Conservation (phyloP, 2,329 filamentous ascomycete genomes). For the Fusarium beomiforme region DNA sequence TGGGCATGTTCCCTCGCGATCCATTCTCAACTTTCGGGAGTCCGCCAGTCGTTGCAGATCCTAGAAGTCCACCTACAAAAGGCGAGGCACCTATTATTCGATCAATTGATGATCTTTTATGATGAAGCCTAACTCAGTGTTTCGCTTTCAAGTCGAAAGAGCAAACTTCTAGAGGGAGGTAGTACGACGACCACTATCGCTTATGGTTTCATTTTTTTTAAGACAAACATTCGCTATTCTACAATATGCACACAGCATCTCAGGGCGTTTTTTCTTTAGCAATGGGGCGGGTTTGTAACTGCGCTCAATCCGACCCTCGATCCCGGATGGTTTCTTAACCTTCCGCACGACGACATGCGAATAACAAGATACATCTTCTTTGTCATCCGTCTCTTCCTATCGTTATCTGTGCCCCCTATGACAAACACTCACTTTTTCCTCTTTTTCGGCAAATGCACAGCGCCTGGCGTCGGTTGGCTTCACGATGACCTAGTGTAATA, state of each 20-base stretch:
- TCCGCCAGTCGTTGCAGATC: constrained; percentile 67
- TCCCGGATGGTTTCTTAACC: constrained; percentile 14
- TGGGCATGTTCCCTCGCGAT: constrained; percentile 64
- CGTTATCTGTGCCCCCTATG: constrained; percentile 20
- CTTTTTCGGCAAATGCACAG: constrained; percentile 38
- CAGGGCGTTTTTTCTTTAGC: constrained; percentile 28
- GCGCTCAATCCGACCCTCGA: constrained; percentile 15
- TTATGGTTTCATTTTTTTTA: constrained; percentile 12
- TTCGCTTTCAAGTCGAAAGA: neutral
- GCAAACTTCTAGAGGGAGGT: constrained; percentile 1
- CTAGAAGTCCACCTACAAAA: constrained; percentile 77
- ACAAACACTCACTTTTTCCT: constrained; percentile 37
- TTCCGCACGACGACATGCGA: constrained; percentile 40
- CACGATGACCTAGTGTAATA: constrained; percentile 43
- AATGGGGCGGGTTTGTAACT: constrained; percentile 15
- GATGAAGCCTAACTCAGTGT: constrained; percentile 41
- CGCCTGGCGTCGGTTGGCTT: constrained; percentile 40
- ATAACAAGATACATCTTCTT: constrained; percentile 35
- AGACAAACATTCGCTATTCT: constrained; percentile 22
- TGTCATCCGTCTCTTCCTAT: constrained; percentile 35
- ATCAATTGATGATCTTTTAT: constrained; percentile 82
- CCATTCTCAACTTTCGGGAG: constrained; percentile 62
- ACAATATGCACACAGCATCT: constrained; percentile 34
- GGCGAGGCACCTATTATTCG: constrained; percentile 80
- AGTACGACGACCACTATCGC: constrained; percentile 7